These are phyloP conservation scores for Zasmidium citrigriseum DNA, from an alignment of 2,329 filamentous ascomycete species.

Conservation along the genomic window DNA sequence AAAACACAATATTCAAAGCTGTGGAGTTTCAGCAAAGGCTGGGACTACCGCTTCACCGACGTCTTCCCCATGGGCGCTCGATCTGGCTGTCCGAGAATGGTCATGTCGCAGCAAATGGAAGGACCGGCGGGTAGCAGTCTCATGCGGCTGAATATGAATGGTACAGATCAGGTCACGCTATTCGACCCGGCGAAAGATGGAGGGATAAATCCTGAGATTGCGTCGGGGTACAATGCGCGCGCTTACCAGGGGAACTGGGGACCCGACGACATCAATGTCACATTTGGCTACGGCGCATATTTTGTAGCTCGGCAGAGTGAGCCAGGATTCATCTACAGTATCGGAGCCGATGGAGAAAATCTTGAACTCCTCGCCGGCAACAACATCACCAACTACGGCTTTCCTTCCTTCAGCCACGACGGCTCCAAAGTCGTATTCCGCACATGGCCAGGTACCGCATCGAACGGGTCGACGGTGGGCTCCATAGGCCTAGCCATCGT, in stretches of 20 bases:
- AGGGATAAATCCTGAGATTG: no score
- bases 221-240: no score
- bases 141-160: no score
- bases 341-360: neutral
- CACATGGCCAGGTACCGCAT: neutral
- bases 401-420: constrained; percentile 6
- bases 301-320: neutral
- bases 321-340: no score
- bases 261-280: neutral
- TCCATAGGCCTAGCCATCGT: neutral
- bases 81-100: no score
- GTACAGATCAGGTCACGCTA: no score
- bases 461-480: neutral
- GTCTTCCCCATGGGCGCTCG: no score
- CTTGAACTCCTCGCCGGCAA: neutral
- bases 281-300: constrained; percentile 1
- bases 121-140: no score
- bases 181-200: no score
- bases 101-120: no score
- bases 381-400: no score
- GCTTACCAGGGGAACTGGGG: constrained; percentile 4
- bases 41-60: constrained; percentile 8
- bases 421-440: constrained; percentile 6
- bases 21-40: neutral
- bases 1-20: neutral